A percentile compares a stretch with the other conserved stretches of the same genome.
These are phyloP conservation scores for Colletotrichum tabaci DNA, from an alignment of 2,329 filamentous ascomycete genomes.

Conservation along the genomic window DNA sequence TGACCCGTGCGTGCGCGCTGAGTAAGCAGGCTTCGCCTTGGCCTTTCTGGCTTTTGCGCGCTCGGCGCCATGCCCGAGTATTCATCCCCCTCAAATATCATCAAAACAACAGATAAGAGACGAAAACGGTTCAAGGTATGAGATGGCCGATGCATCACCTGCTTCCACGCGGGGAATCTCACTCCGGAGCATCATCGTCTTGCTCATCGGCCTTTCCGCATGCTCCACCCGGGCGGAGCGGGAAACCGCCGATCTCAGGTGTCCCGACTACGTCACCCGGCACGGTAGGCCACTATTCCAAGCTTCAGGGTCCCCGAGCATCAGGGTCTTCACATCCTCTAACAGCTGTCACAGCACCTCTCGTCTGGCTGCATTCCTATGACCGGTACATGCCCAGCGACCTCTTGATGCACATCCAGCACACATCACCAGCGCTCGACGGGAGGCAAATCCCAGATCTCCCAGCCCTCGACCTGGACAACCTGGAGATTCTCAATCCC, in stretches of 20 bases:
- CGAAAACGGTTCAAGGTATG: not conserved
- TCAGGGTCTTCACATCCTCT: not conserved
- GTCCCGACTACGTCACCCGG: slow-evolving; percentile 50
- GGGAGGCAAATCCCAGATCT: slow-evolving; percentile 42
- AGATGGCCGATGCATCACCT: slow-evolving; percentile 11
- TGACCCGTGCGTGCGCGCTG: slow-evolving; percentile 19
- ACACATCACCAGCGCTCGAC: slow-evolving; percentile 47
- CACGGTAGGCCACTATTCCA: slow-evolving; percentile 47
- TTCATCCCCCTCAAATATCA: not conserved
- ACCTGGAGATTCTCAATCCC: slow-evolving; percentile 47
- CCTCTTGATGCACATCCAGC: slow-evolving; percentile 49
- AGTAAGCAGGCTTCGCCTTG: slow-evolving; percentile 18
- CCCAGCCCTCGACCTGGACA: slow-evolving; percentile 47
- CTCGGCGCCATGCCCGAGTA: not conserved
- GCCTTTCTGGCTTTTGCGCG: slow-evolving; percentile 5
- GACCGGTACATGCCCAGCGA: slow-evolving; percentile 51
- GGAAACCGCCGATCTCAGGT: slow-evolving; percentile 22
- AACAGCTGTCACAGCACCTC: slow-evolving; percentile 45
- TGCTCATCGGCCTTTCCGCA: slow-evolving; percentile 18
- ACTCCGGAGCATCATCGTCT: slow-evolving; percentile 1
- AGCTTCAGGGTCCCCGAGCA: not conserved
- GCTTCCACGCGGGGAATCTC: slow-evolving; percentile 13
- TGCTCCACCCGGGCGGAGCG: slow-evolving; percentile 29
- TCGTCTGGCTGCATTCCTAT: slow-evolving; percentile 52
- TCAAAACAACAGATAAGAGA: not conserved